phyloP scores from a whole-genome alignment of 164 flowering plant genomes.

The Nymphaea colorata region DNA sequence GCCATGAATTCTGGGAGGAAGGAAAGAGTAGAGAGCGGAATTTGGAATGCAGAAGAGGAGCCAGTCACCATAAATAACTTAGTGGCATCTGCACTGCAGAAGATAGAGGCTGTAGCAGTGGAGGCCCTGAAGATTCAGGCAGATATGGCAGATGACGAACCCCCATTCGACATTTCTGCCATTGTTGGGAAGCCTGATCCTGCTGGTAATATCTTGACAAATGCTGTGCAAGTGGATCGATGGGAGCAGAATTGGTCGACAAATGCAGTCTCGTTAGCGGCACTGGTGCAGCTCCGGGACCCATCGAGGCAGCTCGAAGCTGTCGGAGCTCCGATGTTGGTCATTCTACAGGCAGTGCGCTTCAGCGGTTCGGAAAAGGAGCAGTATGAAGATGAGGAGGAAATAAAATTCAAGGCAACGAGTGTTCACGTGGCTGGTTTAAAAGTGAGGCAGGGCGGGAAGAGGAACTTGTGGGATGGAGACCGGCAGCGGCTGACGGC shows the following conservation, averaged over 20 bases:
- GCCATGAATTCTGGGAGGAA: constrained; percentile 60
- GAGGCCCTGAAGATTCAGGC: constrained; percentile 82
- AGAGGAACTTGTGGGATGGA: constrained; percentile 51
- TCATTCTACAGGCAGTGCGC: constrained; percentile 38
- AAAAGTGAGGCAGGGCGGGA: constrained; percentile 35
- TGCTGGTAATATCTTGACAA: constrained; percentile 19
- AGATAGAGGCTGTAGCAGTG: constrained; percentile 63
- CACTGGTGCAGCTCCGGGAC: constrained; percentile 64
- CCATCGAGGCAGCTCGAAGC: constrained; percentile 66
- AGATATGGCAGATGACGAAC: constrained; percentile 73
- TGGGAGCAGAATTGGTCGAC: constrained; percentile 24
- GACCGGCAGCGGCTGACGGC: constrained; percentile 82
- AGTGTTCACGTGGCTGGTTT: constrained; percentile 77
- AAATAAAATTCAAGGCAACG: constrained; percentile 47
- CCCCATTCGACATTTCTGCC: constrained; percentile 80
- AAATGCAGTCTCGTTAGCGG: constrained; percentile 22
- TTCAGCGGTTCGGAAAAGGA: constrained; percentile 9
- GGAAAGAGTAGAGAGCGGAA: constrained; percentile 68
- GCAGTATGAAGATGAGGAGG: constrained; percentile 1
- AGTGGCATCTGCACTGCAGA: constrained; percentile 75
- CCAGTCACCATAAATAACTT: constrained; percentile 56
- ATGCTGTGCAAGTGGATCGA: constrained; percentile 51
- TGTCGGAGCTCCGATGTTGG: constrained; percentile 75
- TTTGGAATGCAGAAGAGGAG: constrained; percentile 64
- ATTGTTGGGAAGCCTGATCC: constrained; percentile 13